A percentile compares a stretch with the other conserved stretches of the same genome.
These are phyloP conservation scores for Calonectria naviculata DNA, from an alignment of 2,329 filamentous ascomycete genomes.

Conservation along the genomic window DNA sequence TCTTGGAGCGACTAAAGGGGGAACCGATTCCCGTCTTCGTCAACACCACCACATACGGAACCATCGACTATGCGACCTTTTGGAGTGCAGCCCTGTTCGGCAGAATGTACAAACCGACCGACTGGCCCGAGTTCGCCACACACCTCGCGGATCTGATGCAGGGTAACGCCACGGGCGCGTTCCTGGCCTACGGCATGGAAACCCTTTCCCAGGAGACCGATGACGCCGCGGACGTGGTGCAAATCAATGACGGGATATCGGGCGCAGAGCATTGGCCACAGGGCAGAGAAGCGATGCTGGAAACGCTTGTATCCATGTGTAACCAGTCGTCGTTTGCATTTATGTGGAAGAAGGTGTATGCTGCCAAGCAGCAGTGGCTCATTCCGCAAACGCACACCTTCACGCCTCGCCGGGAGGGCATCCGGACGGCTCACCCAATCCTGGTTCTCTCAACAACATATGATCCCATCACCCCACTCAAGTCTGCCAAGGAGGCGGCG, in stretches of 20 bases:
- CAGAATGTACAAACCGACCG: conserved; percentile 50
- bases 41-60: conserved; percentile 52
- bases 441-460: conserved; percentile 46
- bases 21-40: conserved; percentile 56
- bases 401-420: conserved; percentile 25
- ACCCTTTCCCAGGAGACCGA: conserved; percentile 25
- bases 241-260: conserved; percentile 41
- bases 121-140: conserved; percentile 50
- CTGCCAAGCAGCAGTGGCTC: conserved; percentile 43
- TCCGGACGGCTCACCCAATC: conserved; percentile 49
- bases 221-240: conserved; percentile 41
- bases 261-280: conserved; percentile 45
- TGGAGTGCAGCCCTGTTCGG: conserved; percentile 52
- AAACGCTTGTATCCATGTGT: conserved; percentile 46
- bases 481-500: conserved; percentile 50
- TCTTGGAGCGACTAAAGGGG: conserved; percentile 47
- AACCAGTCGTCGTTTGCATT: conserved; percentile 46
- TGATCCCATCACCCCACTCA: conserved; percentile 63
- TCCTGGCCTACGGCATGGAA: conserved; percentile 45
- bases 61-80: conserved; percentile 49
- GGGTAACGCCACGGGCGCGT: conserved; percentile 53
- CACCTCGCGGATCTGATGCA: conserved; percentile 47
- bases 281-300: conserved; percentile 44
- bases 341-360: conserved; percentile 24
- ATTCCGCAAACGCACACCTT: conserved; percentile 44